These are phyloP conservation scores for Olyra latifolia DNA, from an alignment of 176 grass and related monocot genomes.

Conservation along the genomic window DNA sequence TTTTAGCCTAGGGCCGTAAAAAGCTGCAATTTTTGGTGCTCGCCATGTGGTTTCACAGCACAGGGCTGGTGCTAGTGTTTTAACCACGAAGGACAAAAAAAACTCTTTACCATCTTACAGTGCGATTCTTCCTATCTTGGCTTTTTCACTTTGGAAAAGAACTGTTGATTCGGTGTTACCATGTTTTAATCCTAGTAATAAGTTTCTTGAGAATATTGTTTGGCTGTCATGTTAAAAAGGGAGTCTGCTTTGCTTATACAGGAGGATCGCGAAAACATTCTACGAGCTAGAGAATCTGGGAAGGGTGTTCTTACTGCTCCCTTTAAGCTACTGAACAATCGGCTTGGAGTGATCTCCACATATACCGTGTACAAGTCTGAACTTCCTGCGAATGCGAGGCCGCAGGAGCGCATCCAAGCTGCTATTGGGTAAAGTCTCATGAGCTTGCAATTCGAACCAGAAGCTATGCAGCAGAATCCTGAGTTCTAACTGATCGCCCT, in stretches of 20 bases:
- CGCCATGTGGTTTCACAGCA: conserved; percentile 39
- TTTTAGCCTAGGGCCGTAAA: conserved; percentile 41
- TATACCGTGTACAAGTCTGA: conserved; percentile 89
- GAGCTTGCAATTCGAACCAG: not conserved
- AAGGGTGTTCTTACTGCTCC: conserved; percentile 96
- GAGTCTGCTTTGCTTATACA: conserved; percentile 19
- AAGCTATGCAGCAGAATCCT: not conserved
- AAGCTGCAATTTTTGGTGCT: conserved; percentile 35
- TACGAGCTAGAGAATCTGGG: conserved; percentile 75
- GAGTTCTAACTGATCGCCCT: not conserved
- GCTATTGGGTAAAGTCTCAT: conserved; percentile 69
- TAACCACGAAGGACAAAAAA: not conserved
- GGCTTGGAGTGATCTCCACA: conserved; percentile 88
- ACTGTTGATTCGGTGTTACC: not conserved
- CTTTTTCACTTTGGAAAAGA: not conserved
- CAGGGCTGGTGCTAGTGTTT: not conserved
- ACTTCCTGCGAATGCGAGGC: conserved; percentile 66
- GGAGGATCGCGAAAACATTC: conserved; percentile 91
- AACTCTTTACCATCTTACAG: not conserved
- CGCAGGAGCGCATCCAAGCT: conserved; percentile 63
- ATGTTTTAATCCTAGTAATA: not conserved
- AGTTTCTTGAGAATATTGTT: not conserved
- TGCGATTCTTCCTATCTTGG: not conserved
- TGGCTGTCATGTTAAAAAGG: not conserved
- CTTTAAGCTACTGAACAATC: conserved; percentile 82